These are phyloP conservation scores for Eucalyptus lansdowneana DNA, from an alignment of 345 rosid genomes.

Conservation along the genomic window DNA sequence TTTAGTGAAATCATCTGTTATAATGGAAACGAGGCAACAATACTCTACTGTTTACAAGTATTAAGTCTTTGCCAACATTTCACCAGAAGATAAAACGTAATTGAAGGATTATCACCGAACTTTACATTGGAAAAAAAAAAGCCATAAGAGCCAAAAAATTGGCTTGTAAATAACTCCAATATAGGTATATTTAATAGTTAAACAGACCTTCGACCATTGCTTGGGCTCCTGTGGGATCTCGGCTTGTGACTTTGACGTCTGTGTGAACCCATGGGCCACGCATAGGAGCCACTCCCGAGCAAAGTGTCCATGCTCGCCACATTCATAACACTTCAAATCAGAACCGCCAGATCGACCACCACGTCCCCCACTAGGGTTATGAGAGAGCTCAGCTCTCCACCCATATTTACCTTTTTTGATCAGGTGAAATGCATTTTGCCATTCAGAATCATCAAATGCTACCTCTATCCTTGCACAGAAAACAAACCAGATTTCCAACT, in stretches of 20 bases:
- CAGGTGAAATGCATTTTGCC: background rate
- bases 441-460: background rate
- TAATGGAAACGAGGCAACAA: background rate
- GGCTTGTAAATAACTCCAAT: background rate
- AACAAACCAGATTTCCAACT: background rate
- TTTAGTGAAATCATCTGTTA: background rate
- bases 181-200: background rate
- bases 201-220: background rate
- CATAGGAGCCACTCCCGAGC: background rate
- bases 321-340: background rate
- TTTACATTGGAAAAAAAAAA: background rate
- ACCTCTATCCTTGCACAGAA: background rate
- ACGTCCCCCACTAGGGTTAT: background rate
- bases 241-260: background rate
- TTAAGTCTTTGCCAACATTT: background rate
- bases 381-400: conserved; percentile 1
- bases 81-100: background rate
- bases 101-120: background rate
- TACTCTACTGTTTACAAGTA: background rate
- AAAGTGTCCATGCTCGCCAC: conserved; percentile 2
- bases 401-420: background rate
- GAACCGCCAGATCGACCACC: background rate
- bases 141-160: background rate
- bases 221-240: background rate
- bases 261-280: background rate